Conservation (phyloP, 2,329 filamentous ascomycete species). For the Thielaviopsis ethacetica region DNA sequence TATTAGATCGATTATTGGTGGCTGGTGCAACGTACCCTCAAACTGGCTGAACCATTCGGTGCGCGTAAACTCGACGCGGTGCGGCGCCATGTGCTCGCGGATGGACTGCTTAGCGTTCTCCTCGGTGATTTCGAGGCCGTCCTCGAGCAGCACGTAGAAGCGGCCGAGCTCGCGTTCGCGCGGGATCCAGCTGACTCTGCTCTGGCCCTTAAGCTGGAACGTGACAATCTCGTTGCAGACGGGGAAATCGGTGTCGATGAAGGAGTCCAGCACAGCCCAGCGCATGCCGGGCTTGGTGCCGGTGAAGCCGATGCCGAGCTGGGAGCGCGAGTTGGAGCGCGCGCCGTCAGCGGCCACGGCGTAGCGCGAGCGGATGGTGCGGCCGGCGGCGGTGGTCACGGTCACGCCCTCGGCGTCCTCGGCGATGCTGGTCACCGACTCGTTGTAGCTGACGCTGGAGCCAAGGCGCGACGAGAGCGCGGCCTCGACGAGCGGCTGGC, state of each 20-base stretch:
- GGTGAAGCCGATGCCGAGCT: slow-evolving; percentile 24
- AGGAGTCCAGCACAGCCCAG: slow-evolving; percentile 31
- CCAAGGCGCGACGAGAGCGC: slow-evolving; percentile 22
- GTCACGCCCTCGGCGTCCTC: slow-evolving; percentile 17
- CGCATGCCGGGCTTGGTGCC: slow-evolving; percentile 33
- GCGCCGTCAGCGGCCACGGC: slow-evolving; percentile 37
- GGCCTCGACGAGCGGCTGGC: slow-evolving; percentile 28
- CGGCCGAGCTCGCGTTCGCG: slow-evolving; percentile 25
- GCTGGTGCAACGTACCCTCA: slow-evolving; percentile 21
- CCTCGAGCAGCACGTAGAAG: slow-evolving; percentile 28
- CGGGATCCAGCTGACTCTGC: slow-evolving; percentile 31
- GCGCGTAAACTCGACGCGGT: slow-evolving; percentile 25
- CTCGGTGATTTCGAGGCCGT: slow-evolving; percentile 24
- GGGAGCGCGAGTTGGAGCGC: slow-evolving; percentile 28
- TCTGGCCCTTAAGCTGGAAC: slow-evolving; percentile 28
- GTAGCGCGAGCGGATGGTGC: slow-evolving; percentile 23
- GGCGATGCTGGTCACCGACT: slow-evolving; percentile 20
- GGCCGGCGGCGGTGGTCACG: slow-evolving; percentile 18
- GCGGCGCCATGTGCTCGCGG: slow-evolving; percentile 26
- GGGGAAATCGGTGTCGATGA: slow-evolving; percentile 32
- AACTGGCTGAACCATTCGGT: slow-evolving; percentile 36
- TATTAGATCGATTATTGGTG: not conserved
- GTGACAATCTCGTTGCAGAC: slow-evolving; percentile 30
- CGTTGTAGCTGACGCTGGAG: slow-evolving; percentile 21
- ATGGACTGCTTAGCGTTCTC: slow-evolving; percentile 20